These are phyloP conservation scores for Pichia sporocuriosa DNA, from an alignment of 805 yeast species.

Conservation along the genomic window DNA sequence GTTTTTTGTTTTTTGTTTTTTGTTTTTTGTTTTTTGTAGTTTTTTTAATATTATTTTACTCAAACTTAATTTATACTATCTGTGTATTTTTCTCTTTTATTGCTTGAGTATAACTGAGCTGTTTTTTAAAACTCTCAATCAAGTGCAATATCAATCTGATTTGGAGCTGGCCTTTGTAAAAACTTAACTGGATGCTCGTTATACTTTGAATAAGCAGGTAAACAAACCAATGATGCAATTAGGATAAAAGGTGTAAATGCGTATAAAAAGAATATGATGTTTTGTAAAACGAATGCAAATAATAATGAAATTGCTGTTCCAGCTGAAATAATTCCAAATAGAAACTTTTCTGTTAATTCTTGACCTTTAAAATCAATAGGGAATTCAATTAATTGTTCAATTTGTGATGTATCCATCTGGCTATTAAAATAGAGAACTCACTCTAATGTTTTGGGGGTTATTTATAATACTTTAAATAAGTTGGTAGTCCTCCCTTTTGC, in stretches of 20 bases:
- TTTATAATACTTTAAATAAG: too few relatives aligned
- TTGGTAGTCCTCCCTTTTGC: too few relatives aligned
- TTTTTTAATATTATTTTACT: too few relatives aligned
- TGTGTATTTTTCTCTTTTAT: too few relatives aligned
- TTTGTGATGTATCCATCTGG: slow-evolving; percentile 14
- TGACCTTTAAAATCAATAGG: slow-evolving; percentile 51
- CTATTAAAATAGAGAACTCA: too few relatives aligned
- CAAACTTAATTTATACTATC: too few relatives aligned
- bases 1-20: background rate
- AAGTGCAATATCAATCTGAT: slow-evolving; percentile 11
- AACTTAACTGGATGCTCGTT: slow-evolving; percentile 44
- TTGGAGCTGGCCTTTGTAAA: slow-evolving; percentile 27
- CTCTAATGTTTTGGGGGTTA: background rate
- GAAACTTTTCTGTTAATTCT: slow-evolving; percentile 33
- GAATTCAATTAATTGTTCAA: slow-evolving; percentile 23
- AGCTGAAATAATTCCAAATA: slow-evolving; percentile 20
- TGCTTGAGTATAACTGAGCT: too few relatives aligned
- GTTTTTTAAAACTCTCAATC: too few relatives aligned
- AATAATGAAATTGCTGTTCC: slow-evolving; percentile 36
- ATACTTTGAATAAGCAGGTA: slow-evolving; percentile 57
- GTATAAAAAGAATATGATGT: slow-evolving; percentile 34
- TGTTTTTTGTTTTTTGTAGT: background rate
- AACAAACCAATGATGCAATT: slow-evolving; percentile 32
- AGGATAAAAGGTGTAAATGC: slow-evolving; percentile 33
- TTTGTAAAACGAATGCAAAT: slow-evolving; percentile 42